A percentile compares a stretch with the other conserved stretches of the same genome.
These are phyloP conservation scores for Pleurozium schreberi DNA, from an alignment of 225 moss, liverwort and hornwort genomes.

Conservation along the genomic window DNA sequence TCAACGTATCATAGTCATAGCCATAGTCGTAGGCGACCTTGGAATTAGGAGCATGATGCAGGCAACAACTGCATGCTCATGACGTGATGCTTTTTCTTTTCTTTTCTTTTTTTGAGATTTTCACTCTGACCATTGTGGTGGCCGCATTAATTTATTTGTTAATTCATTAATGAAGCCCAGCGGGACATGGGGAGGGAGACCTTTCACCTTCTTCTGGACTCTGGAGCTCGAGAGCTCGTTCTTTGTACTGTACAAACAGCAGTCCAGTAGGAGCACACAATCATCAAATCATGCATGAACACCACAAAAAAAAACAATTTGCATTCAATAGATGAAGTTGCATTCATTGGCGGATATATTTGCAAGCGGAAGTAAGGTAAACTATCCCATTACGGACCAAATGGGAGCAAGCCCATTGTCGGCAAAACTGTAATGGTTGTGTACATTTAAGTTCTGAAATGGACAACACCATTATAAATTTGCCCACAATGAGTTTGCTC, in stretches of 20 bases:
- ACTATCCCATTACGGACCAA: no score
- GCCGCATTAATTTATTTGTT: not conserved
- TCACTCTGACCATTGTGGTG: not conserved
- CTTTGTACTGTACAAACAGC: not conserved
- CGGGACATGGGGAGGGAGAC: not conserved
- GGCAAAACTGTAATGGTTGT: no score
- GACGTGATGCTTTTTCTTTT: constrained; percentile 12
- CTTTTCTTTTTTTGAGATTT: not conserved
- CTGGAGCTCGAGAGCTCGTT: no score
- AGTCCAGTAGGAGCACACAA: constrained; percentile 7
- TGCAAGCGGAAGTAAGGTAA: no score
- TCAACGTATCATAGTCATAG: no score
- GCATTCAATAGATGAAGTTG: not conserved
- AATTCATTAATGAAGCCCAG: not conserved
- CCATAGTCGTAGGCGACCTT: not conserved
- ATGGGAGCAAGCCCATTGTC: no score
- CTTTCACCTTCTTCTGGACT: not conserved
- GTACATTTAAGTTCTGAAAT: no score
- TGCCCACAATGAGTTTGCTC: no score
- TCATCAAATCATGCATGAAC: constrained; percentile 8
- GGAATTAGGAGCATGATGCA: not conserved
- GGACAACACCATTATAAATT: no score
- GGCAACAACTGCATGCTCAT: constrained; percentile 1
- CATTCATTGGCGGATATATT: no score
- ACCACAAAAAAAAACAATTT: not conserved